These are phyloP conservation scores for Closterium sp. DNA, from an alignment of 139 green algal genomes.

Conservation along the genomic window DNA sequence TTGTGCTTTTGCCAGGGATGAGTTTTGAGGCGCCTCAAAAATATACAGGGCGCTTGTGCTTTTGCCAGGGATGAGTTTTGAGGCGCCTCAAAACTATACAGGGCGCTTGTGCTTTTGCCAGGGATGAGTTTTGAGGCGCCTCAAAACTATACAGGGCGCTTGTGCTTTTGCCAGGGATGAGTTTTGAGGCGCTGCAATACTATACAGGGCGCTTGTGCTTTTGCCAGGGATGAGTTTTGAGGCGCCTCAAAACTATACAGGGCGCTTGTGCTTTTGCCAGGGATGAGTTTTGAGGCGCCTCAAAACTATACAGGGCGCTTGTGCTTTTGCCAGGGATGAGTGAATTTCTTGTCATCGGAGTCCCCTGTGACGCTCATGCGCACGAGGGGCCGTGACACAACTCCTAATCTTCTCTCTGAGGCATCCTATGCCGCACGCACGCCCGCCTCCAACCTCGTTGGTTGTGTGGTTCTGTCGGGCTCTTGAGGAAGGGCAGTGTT, in stretches of 20 bases:
- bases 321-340: neutral
- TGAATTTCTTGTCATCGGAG: neutral
- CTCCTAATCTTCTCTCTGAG: neutral
- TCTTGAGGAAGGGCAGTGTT: neutral
- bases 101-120: neutral
- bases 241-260: too few species aligned
- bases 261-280: neutral
- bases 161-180: neutral
- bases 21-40: too few species aligned
- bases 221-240: neutral
- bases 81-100: too few species aligned
- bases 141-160: too few species aligned
- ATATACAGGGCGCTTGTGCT: neutral
- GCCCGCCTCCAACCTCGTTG: neutral
- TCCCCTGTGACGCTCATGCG: too few species aligned
- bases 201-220: neutral
- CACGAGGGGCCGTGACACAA: neutral
- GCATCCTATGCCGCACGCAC: too few species aligned
- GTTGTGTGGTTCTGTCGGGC: neutral
- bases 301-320: neutral
- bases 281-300: too few species aligned
- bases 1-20: neutral
- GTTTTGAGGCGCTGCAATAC: too few species aligned
- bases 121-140: too few species aligned
- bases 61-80: neutral